Percentiles rank a stretch among this genome's conserved stretches.
These are phyloP conservation scores for Stenogyne calaminthoides DNA, from an alignment of 305 asterid species.

Conservation along the genomic window DNA sequence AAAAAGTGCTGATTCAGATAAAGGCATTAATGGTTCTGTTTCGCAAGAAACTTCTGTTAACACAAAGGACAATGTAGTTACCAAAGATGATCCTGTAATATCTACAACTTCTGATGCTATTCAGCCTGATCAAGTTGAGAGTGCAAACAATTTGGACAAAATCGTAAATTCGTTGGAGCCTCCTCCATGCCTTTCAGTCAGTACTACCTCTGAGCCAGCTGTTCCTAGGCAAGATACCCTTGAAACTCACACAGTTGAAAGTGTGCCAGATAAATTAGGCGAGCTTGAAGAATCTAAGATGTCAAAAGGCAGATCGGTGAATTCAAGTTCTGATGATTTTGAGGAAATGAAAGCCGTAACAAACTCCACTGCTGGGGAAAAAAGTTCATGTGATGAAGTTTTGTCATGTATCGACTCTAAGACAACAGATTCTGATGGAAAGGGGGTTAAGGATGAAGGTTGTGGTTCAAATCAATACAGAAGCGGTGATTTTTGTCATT, in stretches of 20 bases:
- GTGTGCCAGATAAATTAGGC: conserved; percentile 41
- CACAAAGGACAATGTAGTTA: conserved; percentile 37
- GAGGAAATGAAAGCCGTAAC: conserved; percentile 33
- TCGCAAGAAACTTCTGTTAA: conserved; percentile 34
- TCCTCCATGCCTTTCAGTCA: conserved; percentile 26
- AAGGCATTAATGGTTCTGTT: conserved; percentile 25
- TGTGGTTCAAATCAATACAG: conserved; percentile 39
- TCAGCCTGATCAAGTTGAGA: conserved; percentile 30
- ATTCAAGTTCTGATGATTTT: conserved; percentile 50
- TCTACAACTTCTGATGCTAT: conserved; percentile 41
- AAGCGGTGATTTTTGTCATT: conserved; percentile 31
- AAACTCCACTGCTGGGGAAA: conserved; percentile 3
- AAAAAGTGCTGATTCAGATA: conserved; percentile 25
- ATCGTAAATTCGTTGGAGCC: conserved; percentile 35
- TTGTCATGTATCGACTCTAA: conserved; percentile 33
- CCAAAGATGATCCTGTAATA: conserved; percentile 29
- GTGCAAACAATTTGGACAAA: conserved; percentile 21
- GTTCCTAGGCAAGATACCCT: conserved; percentile 36
- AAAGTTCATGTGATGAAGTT: conserved; percentile 26
- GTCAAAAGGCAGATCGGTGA: conserved; percentile 32
- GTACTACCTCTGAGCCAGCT: conserved; percentile 39
- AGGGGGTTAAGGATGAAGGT: conserved; percentile 37
- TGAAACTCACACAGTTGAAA: conserved; percentile 33
- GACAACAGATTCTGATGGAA: conserved; percentile 41
- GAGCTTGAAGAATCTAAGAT: conserved; percentile 37